These are phyloP conservation scores for Pseudocercospora pini-densiflorae DNA, from an alignment of 2,329 filamentous ascomycete genomes.

Conservation along the genomic window DNA sequence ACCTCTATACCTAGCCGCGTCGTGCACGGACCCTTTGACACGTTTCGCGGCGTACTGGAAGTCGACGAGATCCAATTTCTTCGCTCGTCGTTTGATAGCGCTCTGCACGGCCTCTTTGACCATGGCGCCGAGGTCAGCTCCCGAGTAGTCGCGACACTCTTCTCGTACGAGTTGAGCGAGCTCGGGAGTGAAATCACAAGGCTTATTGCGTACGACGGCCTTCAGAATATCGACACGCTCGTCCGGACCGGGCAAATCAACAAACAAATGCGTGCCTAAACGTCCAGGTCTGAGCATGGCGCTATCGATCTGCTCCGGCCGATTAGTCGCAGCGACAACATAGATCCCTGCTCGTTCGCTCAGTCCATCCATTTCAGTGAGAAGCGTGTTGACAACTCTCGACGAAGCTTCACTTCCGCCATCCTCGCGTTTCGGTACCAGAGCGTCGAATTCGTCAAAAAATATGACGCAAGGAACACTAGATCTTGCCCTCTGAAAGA, in stretches of 20 bases:
- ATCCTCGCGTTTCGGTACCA: conserved; percentile 83
- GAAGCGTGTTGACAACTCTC: conserved; percentile 90
- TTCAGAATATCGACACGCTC: conserved; percentile 86
- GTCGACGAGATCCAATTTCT: conserved; percentile 54
- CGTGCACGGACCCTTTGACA: conserved; percentile 59
- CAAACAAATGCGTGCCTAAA: conserved; percentile 84
- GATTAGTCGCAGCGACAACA: conserved; percentile 92
- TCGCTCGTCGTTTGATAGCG: conserved; percentile 55
- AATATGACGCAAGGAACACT: conserved; percentile 94
- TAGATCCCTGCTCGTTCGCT: conserved; percentile 79
- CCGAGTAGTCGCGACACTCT: conserved; percentile 77
- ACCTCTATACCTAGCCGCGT: conserved; percentile 61
- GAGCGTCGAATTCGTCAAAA: conserved; percentile 95
- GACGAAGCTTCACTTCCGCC: conserved; percentile 78
- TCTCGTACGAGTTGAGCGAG: conserved; percentile 64
- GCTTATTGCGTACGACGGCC: conserved; percentile 63
- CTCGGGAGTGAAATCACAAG: conserved; percentile 53
- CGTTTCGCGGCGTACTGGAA: conserved; percentile 48
- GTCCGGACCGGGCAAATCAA: conserved; percentile 78
- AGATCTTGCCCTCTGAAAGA: conserved; percentile 85
- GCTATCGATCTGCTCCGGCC: conserved; percentile 94
- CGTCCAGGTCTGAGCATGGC: conserved; percentile 93
- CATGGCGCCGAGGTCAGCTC: conserved; percentile 66
- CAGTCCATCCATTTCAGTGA: conserved; percentile 92
- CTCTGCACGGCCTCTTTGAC: conserved; percentile 63